A percentile compares a stretch with the other conserved stretches of the same genome.
Conservation (phyloP, 257 asterid genomes). For the Ilex aquifolium region DNA sequence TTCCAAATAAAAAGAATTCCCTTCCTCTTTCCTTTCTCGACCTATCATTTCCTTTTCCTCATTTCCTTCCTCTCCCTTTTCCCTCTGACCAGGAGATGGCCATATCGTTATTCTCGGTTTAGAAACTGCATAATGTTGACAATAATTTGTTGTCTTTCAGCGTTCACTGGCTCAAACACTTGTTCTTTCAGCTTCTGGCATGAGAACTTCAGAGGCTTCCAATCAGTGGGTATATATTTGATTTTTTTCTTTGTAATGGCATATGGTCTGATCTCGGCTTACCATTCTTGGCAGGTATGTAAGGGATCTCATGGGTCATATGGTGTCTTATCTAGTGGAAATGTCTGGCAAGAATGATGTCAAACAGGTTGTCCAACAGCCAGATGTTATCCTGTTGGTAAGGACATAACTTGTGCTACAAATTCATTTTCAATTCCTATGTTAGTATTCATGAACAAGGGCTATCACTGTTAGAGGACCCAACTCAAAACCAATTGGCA, state of each 20-base stretch:
- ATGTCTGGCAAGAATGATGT: conserved; percentile 67
- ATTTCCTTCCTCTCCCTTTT: conserved; percentile 1
- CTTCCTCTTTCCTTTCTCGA: neutral
- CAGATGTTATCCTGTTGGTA: conserved; percentile 81
- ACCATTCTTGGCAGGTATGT: conserved; percentile 46
- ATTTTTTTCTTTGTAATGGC: conserved; percentile 12
- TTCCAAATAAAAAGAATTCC: neutral
- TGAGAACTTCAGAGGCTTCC: conserved; percentile 53
- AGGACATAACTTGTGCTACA: neutral
- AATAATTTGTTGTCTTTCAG: conserved; percentile 35
- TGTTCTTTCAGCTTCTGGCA: conserved; percentile 68
- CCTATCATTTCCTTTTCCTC: conserved; percentile 1
- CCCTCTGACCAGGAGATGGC: neutral
- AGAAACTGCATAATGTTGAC: conserved; percentile 4
- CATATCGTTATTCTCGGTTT: neutral
- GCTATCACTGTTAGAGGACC: too few species aligned
- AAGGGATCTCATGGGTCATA: conserved; percentile 61
- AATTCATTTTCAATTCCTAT: neutral
- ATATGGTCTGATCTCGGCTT: conserved; percentile 13
- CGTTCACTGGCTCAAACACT: conserved; percentile 92
- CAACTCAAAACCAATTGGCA: too few species aligned
- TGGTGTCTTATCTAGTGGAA: conserved; percentile 64
- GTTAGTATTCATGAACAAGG: neutral
- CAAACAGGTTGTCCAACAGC: conserved; percentile 73
- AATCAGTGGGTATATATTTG: conserved; percentile 50